These are phyloP conservation scores for Rhododendron vialii DNA, from an alignment of 148 eudicot genomes.

Conservation along the genomic window DNA sequence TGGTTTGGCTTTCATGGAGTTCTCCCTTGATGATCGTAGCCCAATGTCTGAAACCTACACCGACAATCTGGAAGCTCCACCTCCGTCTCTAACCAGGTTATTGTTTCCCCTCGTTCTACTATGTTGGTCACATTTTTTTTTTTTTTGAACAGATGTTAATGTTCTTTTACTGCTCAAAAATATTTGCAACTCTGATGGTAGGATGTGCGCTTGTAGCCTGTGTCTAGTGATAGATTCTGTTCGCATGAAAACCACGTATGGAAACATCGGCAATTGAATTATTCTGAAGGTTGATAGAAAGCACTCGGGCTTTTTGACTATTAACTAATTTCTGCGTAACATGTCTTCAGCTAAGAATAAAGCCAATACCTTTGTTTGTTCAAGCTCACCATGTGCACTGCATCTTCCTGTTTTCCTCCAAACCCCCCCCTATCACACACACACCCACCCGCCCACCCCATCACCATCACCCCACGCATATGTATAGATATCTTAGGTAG, in stretches of 20 bases:
- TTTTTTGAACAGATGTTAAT: too few species aligned
- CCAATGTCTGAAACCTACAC: slow-evolving; percentile 82
- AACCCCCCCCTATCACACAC: too few species aligned
- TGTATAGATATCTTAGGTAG: neutral
- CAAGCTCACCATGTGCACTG: neutral
- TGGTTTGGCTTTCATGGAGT: slow-evolving; percentile 93
- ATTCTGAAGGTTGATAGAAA: neutral
- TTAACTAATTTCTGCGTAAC: neutral
- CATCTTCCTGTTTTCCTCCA: neutral
- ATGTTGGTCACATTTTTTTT: neutral
- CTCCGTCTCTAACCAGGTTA: slow-evolving; percentile 71
- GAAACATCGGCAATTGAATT: neutral
- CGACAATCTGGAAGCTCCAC: slow-evolving; percentile 68
- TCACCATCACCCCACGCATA: neutral
- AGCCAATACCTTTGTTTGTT: neutral
- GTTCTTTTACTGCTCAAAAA: neutral
- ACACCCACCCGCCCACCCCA: too few species aligned
- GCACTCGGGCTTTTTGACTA: neutral
- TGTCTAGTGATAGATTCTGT: neutral
- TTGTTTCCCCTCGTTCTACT: neutral
- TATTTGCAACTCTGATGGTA: slow-evolving; percentile 3
- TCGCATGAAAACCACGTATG: neutral
- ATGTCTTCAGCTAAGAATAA: neutral
- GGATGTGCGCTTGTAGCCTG: neutral
- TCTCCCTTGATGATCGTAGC: slow-evolving; percentile 89